Conservation (phyloP, 768 basidiomycete genomes). For the Suillus spraguei region DNA sequence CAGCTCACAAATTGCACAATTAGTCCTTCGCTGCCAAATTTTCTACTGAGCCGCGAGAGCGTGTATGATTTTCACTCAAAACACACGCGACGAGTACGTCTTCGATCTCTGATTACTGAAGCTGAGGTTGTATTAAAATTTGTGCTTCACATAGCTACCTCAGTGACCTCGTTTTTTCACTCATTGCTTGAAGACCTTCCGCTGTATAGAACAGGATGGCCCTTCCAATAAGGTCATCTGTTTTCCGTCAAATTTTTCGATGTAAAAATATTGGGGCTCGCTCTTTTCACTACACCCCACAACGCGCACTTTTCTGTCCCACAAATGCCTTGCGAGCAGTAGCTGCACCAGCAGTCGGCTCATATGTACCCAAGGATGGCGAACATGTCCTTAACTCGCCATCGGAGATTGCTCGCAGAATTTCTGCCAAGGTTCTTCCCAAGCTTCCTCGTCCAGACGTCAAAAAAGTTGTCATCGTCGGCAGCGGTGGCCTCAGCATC, state of each 20-base stretch:
- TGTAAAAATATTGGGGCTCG: slow-evolving; percentile 36
- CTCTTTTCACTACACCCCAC: slow-evolving; percentile 51
- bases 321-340: slow-evolving; percentile 63
- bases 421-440: slow-evolving; percentile 94
- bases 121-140: background rate
- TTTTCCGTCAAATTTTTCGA: slow-evolving; percentile 20
- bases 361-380: slow-evolving; percentile 59
- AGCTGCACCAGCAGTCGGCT: slow-evolving; percentile 75
- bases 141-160: slow-evolving; percentile 24
- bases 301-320: slow-evolving; percentile 40
- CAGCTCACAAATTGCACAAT: background rate
- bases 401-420: slow-evolving; percentile 89
- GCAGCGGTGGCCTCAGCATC: slow-evolving; percentile 93
- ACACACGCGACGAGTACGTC: slow-evolving; percentile 37
- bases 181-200: slow-evolving; percentile 16
- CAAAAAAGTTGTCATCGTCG: slow-evolving; percentile 93
- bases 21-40: background rate
- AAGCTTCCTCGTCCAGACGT: slow-evolving; percentile 90
- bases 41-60: slow-evolving; percentile 11
- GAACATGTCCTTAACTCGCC: slow-evolving; percentile 90
- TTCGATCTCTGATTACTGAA: background rate
- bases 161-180: slow-evolving; percentile 35
- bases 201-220: slow-evolving; percentile 2
- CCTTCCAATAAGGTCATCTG: slow-evolving; percentile 6
- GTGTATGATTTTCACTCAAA: slow-evolving; percentile 36